These are phyloP conservation scores for Linum tenue DNA, from an alignment of 345 rosid genomes.

Conservation along the genomic window DNA sequence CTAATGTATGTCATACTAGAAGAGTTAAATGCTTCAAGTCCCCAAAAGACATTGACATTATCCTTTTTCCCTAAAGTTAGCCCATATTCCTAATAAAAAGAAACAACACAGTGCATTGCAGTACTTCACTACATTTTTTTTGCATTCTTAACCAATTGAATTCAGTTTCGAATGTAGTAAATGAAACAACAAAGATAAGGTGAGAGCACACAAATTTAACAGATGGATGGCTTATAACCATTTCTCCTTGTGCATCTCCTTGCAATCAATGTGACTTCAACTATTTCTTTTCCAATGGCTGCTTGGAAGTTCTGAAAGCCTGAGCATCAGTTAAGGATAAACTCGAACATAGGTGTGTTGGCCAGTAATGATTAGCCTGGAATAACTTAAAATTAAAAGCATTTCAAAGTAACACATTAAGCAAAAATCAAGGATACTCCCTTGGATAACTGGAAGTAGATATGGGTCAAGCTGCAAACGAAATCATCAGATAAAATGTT, in stretches of 20 bases:
- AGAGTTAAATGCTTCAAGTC: neutral
- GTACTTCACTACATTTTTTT: no score
- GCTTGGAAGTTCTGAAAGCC: constrained; percentile 84
- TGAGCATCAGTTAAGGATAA: constrained; percentile 48
- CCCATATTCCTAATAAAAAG: no score
- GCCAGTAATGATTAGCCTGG: neutral
- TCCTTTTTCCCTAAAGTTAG: no score
- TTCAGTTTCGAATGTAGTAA: neutral
- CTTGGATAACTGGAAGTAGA: constrained; percentile 89
- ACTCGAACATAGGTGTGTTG: constrained; percentile 12
- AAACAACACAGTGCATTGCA: no score
- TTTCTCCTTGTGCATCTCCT: constrained; percentile 96
- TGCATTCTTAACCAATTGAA: neutral
- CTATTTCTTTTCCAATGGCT: constrained; percentile 80
- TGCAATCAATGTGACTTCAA: constrained; percentile 74
- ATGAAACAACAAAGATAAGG: neutral
- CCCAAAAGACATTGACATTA: neutral
- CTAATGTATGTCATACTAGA: neutral
- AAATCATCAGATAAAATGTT: neutral
- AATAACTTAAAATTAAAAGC: neutral
- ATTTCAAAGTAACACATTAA: constrained; percentile 15
- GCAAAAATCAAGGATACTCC: constrained; percentile 69
- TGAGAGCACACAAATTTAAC: neutral
- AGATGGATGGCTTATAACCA: constrained; percentile 38
- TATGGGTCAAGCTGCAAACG: constrained; percentile 81